Conservation (phyloP, 441 rosid species). For the Breynia disticha region DNA sequence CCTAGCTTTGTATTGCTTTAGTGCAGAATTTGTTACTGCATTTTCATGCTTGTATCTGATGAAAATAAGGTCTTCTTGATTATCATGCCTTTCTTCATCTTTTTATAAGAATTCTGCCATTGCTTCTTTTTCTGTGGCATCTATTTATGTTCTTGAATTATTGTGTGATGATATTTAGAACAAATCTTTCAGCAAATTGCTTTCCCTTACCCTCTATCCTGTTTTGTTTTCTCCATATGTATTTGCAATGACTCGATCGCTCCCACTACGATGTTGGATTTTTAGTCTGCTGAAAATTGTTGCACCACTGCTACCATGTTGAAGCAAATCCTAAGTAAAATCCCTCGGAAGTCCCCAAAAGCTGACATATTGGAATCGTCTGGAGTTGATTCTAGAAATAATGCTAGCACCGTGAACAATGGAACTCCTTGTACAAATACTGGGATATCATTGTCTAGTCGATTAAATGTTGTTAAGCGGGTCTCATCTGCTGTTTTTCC, state of each 20-base stretch:
- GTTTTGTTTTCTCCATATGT: background rate
- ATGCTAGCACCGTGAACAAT: slow-evolving; percentile 24
- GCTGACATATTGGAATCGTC: slow-evolving; percentile 32
- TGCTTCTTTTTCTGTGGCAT: background rate
- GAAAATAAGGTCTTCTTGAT: too few relatives aligned
- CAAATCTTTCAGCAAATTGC: background rate
- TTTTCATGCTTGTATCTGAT: too few relatives aligned
- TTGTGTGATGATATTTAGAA: slow-evolving; percentile 6
- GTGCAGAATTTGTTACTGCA: too few relatives aligned
- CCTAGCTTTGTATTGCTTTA: too few relatives aligned
- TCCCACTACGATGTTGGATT: background rate
- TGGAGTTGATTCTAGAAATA: slow-evolving; percentile 35
- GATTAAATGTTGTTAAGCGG: slow-evolving; percentile 64
- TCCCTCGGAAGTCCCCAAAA: slow-evolving; percentile 52
- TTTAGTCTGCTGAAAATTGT: slow-evolving; percentile 19
- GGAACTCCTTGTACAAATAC: slow-evolving; percentile 45
- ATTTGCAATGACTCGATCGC: background rate
- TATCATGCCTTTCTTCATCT: too few relatives aligned
- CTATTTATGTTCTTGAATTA: slow-evolving; percentile 1
- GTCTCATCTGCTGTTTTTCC: slow-evolving; percentile 85
- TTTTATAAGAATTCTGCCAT: background rate
- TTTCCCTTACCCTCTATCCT: background rate
- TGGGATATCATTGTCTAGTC: slow-evolving; percentile 46
- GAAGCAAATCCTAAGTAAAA: slow-evolving; percentile 64
- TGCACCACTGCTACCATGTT: slow-evolving; percentile 42